A percentile compares a stretch with the other conserved stretches of the same genome.
Conservation (phyloP, 768 basidiomycete genomes). For the Pleurotus ostreatus region DNA sequence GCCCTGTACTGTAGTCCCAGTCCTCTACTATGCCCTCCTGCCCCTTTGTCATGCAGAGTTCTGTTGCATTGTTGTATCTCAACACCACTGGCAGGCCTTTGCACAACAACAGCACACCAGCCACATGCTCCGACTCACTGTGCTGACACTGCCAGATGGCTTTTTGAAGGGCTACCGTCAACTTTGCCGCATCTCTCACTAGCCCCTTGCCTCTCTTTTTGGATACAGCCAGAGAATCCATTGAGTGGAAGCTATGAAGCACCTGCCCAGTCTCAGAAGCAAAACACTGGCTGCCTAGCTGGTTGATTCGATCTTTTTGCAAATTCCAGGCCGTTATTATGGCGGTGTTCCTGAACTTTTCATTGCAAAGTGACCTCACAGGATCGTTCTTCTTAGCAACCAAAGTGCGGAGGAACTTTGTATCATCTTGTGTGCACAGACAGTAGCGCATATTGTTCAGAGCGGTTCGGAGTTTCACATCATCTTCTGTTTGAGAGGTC, state of each 20-base stretch:
- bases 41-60: constrained; percentile 28
- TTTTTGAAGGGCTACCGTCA: constrained; percentile 11
- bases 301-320: constrained; percentile 21
- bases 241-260: constrained; percentile 11
- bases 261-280: constrained; percentile 15
- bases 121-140: constrained; percentile 19
- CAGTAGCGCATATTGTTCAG: constrained; percentile 23
- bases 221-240: neutral
- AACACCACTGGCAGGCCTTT: constrained; percentile 30
- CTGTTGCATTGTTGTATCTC: constrained; percentile 26
- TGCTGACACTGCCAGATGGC: constrained; percentile 19
- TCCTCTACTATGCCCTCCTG: constrained; percentile 24
- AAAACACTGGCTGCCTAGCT: constrained; percentile 16
- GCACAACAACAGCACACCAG: constrained; percentile 25
- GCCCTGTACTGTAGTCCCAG: constrained; percentile 15
- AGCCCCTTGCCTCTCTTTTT: neutral
- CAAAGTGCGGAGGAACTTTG: constrained; percentile 14
- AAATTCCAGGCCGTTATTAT: constrained; percentile 20
- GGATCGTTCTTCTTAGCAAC: constrained; percentile 7
- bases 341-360: constrained; percentile 17
- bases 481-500: constrained; percentile 8
- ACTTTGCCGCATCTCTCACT: neutral
- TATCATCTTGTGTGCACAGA: constrained; percentile 19
- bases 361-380: constrained; percentile 1
- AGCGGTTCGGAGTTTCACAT: constrained; percentile 15